Conservation (phyloP, 2,329 filamentous ascomycete species). For the Colletotrichum liaoningense region DNA sequence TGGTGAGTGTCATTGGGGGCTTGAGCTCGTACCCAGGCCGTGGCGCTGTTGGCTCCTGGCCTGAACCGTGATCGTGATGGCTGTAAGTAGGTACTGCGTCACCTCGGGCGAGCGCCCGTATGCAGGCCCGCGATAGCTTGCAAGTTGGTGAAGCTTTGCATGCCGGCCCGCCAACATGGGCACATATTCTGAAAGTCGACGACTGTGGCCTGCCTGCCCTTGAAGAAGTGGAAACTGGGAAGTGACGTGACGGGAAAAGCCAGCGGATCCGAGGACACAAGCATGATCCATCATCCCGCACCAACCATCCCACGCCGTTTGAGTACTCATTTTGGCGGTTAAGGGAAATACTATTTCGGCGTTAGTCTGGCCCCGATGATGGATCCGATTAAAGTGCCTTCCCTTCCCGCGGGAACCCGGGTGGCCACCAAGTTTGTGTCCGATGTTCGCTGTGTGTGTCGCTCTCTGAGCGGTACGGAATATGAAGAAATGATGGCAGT, state of each 20-base stretch:
- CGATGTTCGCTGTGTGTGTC: neutral
- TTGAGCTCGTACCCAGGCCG: neutral
- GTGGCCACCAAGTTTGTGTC: neutral
- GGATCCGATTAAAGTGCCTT: neutral
- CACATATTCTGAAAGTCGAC: neutral
- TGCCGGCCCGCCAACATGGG: neutral
- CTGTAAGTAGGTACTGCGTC: neutral
- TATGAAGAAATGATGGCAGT: neutral
- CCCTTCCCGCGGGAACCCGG: neutral
- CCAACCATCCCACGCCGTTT: neutral
- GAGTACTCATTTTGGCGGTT: neutral
- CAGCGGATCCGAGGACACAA: slow-evolving; percentile 1
- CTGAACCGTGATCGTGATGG: neutral
- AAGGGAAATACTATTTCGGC: neutral
- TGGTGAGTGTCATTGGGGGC: neutral
- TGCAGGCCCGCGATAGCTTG: neutral
- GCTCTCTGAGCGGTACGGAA: neutral
- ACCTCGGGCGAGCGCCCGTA: neutral
- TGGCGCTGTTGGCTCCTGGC: neutral
- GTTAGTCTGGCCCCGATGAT: neutral
- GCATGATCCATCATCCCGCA: slow-evolving; percentile 18
- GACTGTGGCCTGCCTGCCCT: neutral
- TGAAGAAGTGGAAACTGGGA: neutral
- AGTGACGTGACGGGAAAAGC: neutral
- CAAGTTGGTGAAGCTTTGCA: neutral